Percentiles rank a stretch among this genome's conserved stretches.
phyloP scores from a whole-genome alignment of 371 early-diverging fungal species.

The Nematocida minor region DNA sequence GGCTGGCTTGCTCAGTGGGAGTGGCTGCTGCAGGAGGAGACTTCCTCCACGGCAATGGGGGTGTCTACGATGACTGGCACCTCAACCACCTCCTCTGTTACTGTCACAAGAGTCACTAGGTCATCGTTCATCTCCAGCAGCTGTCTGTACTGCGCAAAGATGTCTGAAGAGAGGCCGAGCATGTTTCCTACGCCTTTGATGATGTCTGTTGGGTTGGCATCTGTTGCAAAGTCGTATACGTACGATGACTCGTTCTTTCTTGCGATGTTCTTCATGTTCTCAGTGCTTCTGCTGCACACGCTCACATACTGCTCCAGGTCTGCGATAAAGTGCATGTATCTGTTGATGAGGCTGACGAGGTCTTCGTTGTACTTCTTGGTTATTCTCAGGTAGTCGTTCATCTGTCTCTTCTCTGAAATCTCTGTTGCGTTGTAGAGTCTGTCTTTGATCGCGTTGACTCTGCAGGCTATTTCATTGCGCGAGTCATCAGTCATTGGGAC shows the following conservation, averaged over 20 bases:
- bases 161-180: background rate
- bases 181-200: background rate
- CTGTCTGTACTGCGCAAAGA: conserved; percentile 2
- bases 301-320: conserved; percentile 35
- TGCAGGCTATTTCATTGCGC: background rate
- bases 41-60: too few relatives aligned
- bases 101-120: too few relatives aligned
- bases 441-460: background rate
- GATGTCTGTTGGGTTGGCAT: background rate
- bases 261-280: conserved; percentile 15
- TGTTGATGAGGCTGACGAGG: conserved; percentile 14
- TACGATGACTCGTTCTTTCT: conserved; percentile 8
- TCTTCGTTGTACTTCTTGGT: conserved; percentile 6
- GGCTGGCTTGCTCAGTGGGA: too few relatives aligned
- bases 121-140: background rate
- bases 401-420: background rate
- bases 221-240: background rate
- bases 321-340: conserved; percentile 7
- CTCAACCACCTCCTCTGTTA: too few relatives aligned
- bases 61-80: too few relatives aligned
- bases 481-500: background rate
- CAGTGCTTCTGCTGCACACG: background rate
- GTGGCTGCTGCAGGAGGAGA: too few relatives aligned
- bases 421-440: background rate
- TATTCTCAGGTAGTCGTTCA: conserved; percentile 9